These are phyloP conservation scores for Margaritispora aquatica DNA, from an alignment of 495 filamentous ascomycete genomes.

Conservation along the genomic window DNA sequence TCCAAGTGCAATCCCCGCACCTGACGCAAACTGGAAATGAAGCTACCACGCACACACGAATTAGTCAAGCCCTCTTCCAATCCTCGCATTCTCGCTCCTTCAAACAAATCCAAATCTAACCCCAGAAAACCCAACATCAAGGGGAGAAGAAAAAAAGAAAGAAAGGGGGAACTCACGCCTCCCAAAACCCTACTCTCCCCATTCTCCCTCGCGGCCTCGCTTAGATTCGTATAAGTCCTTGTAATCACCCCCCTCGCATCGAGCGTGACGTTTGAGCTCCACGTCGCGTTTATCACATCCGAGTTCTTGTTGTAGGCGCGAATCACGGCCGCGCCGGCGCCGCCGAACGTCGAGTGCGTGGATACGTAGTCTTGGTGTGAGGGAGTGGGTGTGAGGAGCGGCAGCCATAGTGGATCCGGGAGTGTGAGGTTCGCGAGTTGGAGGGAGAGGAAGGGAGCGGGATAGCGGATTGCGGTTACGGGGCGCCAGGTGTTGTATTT, in stretches of 20 bases:
- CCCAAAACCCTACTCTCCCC: not conserved
- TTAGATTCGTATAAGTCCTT: not conserved
- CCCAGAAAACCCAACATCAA: too few species aligned
- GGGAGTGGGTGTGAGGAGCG: not conserved
- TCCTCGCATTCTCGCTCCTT: too few species aligned
- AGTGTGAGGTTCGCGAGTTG: not conserved
- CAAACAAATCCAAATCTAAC: too few species aligned
- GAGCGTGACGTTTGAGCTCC: not conserved
- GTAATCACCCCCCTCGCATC: not conserved
- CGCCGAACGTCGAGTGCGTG: not conserved
- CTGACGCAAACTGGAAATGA: not conserved
- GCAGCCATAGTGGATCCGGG: too few species aligned
- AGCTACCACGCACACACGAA: too few species aligned
- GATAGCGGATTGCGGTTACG: not conserved
- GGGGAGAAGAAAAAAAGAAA: too few species aligned
- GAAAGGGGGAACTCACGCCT: not conserved
- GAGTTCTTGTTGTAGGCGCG: not conserved
- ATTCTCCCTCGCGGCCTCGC: not conserved
- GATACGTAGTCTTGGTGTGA: not conserved
- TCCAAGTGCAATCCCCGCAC: not conserved
- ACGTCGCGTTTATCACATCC: not conserved
- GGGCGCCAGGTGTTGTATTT: not conserved
- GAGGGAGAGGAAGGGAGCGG: not conserved
- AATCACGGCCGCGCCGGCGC: not conserved
- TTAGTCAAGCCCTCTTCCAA: too few species aligned